Base-by-base conservation (phyloP, 176 grass and related monocot genomes). In the Pontederia crassipes region DNA sequence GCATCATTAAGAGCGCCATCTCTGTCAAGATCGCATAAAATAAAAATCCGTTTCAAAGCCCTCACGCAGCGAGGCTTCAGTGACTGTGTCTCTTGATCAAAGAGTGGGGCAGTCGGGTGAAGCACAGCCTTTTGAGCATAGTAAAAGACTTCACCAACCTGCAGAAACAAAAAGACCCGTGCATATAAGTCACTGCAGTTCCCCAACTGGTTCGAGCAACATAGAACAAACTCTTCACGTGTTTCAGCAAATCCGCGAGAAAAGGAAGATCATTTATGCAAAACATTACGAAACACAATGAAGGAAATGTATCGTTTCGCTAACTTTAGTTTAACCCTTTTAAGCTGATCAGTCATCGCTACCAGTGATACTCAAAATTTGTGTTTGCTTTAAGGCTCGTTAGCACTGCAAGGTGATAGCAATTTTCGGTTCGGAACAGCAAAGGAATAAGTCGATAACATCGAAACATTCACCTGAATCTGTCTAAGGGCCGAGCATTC, bases 71-170 rank as follows among this genome's bases (percentile, higher is more conserved):
- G 94, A 66, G 88, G 88, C 62, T 98, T 93, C 48, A 98, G 57
- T 70, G 88, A 83, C 52, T 98, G 88, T 1, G 75, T 75, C 74
- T 93, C 94, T 77, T 98, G 88, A 72, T 98, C 94, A 79, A 98
- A 98, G 0, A 93, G 79, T 11, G 94, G 94, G 12, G 94, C 88
- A 49, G 88, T 98, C 14, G 94, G 88, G 67, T 98, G 88, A 67
- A 98, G 78, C 48, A 98, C 94, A 28, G 94, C 88, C 65, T 98
- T 98, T 45, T 93, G 84, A 58, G 94, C 94, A 77, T 98, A 93
- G 58, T 93, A 92, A 68, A 98, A 89, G 48, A 93, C 88, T 77
- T 98, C 88, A 12, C 80, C 85, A 12, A 98, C 87, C 94, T 93
- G 72, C 48, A 71, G 28, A 58, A 29, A 50, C 3, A 61, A 32